These are phyloP conservation scores for Fusarium fracticaudum DNA, from an alignment of 2,329 filamentous ascomycete genomes.

Conservation along the genomic window DNA sequence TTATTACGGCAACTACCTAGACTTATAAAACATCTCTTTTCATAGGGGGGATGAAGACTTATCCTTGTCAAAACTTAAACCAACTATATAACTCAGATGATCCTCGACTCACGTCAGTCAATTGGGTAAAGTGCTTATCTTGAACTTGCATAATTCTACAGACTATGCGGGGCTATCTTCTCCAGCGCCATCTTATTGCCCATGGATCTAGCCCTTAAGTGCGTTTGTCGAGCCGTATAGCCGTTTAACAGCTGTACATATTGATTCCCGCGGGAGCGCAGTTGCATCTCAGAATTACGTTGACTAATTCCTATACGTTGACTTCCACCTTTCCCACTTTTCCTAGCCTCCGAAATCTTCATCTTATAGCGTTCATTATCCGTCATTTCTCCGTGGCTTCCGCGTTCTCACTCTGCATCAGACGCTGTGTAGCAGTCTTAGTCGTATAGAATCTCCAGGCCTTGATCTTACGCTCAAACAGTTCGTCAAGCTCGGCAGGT, in stretches of 20 bases:
- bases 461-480: constrained; percentile 41
- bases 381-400: neutral
- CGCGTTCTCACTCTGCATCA: neutral
- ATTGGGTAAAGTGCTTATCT: neutral
- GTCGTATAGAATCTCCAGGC: constrained; percentile 25
- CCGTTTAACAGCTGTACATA: neutral
- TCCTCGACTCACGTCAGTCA: too few species aligned
- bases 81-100: neutral
- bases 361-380: too few species aligned
- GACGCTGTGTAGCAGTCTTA: neutral
- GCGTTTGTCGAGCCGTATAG: neutral
- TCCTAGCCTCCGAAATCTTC: neutral
- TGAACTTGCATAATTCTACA: neutral
- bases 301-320: neutral
- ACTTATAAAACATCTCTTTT: too few species aligned
- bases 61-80: neutral
- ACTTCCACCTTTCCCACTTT: neutral
- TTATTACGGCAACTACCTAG: neutral
- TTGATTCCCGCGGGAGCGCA: neutral
- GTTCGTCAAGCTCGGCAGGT: constrained; percentile 46
- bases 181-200: too few species aligned
- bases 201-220: neutral
- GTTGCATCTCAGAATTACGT: rapidly evolving
- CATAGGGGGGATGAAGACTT: neutral
- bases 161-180: neutral